Percentiles rank a stretch among this genome's conserved stretches.
These are phyloP conservation scores for Blastobotrys illinoisensis DNA, from an alignment of 1,139 yeast genomes.

Conservation along the genomic window DNA sequence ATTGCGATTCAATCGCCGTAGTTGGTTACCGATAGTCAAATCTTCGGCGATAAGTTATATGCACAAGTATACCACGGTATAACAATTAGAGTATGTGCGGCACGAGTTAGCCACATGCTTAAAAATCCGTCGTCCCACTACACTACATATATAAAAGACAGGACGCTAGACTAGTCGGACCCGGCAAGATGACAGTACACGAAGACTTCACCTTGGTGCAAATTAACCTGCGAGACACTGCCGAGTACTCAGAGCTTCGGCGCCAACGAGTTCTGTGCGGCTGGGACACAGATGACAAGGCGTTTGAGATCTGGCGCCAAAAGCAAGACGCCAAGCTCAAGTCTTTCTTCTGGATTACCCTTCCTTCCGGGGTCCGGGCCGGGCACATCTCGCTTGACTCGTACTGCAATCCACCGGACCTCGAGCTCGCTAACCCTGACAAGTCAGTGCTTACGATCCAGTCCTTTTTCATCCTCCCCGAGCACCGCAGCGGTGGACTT, in stretches of 20 bases:
- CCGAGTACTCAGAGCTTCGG: background rate
- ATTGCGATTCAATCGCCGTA: no score
- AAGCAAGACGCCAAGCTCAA: background rate
- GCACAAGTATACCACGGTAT: no score
- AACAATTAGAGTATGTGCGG: no score
- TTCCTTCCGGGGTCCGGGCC: background rate
- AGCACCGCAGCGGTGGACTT: background rate
- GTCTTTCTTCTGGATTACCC: background rate
- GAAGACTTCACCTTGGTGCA: background rate
- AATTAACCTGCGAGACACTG: background rate
- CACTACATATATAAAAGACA: no score
- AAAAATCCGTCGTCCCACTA: no score
- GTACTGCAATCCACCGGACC: background rate
- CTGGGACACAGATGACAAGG: background rate
- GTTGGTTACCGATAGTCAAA: no score
- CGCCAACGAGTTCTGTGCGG: background rate
- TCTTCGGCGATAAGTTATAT: no score
- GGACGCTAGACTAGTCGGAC: no score
- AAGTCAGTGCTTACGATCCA: background rate
- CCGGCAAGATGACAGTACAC: background rate
- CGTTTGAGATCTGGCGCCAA: background rate
- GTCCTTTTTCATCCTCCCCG: background rate
- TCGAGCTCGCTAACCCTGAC: background rate
- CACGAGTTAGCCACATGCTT: no score
- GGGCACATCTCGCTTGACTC: background rate